These are phyloP conservation scores for Odontarrhena argentea DNA, from an alignment of 345 rosid species.

Conservation along the genomic window DNA sequence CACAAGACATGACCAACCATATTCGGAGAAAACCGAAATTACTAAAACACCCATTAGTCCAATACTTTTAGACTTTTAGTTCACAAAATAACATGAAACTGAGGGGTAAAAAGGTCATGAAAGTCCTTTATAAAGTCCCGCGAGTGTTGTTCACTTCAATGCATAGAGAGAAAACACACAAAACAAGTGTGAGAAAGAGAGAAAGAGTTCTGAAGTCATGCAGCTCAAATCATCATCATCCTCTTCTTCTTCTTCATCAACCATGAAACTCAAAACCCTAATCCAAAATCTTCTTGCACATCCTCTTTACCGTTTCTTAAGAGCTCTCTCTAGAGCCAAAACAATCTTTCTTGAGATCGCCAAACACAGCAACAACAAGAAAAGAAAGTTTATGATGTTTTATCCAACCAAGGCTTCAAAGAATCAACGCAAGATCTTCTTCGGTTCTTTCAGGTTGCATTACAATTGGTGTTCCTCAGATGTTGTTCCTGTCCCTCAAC, in stretches of 20 bases:
- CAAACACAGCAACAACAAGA: conserved; percentile 44
- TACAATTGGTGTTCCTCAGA: conserved; percentile 93
- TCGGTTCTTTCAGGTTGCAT: conserved; percentile 85
- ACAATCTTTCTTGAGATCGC: conserved; percentile 50
- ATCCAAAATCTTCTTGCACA: conserved; percentile 64
- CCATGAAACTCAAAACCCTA: conserved; percentile 67
- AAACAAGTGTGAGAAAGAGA: conserved; percentile 30
- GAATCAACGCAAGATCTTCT: conserved; percentile 59
- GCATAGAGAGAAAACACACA: conserved; percentile 30
- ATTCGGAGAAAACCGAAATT: neutral
- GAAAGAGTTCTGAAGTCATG: conserved; percentile 25
- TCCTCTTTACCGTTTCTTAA: conserved; percentile 55
- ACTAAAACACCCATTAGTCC: conserved; percentile 30
- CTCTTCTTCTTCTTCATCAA: conserved; percentile 40
- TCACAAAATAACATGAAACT: conserved; percentile 14
- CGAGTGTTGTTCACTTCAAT: conserved; percentile 39
- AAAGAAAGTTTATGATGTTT: conserved; percentile 39
- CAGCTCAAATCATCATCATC: conserved; percentile 36
- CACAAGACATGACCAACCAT: conserved; percentile 17
- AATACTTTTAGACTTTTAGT: conserved; percentile 14
- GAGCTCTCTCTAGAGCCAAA: conserved; percentile 66
- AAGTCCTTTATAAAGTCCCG: conserved; percentile 49
- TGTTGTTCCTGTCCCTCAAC: conserved; percentile 58
- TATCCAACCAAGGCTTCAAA: conserved; percentile 48
- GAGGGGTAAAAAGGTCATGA: conserved; percentile 44